Evolutionary conservation across 2,329 filamentous ascomycete genomes (phyloP), one percentile per base, ranked within the genome.

Genomic region (Fusarium sororula): DNA sequence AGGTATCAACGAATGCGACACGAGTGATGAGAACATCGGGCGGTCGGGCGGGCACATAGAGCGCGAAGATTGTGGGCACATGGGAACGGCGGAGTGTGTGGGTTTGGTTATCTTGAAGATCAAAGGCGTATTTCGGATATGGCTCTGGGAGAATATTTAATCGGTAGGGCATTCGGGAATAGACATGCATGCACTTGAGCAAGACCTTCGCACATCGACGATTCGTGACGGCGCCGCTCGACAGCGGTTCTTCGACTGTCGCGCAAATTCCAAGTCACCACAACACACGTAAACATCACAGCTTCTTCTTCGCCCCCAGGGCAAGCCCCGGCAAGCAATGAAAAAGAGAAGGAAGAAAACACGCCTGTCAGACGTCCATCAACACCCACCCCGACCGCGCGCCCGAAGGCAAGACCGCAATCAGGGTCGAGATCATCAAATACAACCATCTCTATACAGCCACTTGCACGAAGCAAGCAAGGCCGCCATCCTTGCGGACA

Each of bases 371-470:
- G 94, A 95, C 93, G 90, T 93, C 92, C 92, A 88, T 93, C 93
- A 87, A 89, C 89, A 90, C 93, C 93, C 93, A 93, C 93, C 93
- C 92, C 86, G 86, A 85, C 85, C 87, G 85, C 87, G 89, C 89
- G 93, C 91, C 93, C 93, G 87, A 95, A 91, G 90, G 90, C 91
- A 90, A 73, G 89, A 92, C 88, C 85, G 83, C 86, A 82, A 82
- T 83, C 88, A 86, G 92, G 93, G 93, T 91, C 88, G 93, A 96
- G 94, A 97, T 97, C 94, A 96, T 96, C 93, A 94, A 65, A 53
- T 51, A 65, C 75, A 91, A 92, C 92, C 92, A n/a, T 91, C 90
- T 92, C 92, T 95, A 90, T 93, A 94, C 91, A 92, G 89, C 84
- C 84, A 72, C 48, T 69, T 69, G 70, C 68, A 37, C 70, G 11